Evolutionary conservation across 2,329 filamentous ascomycete species (phyloP).

Genomic region (Pseudofabraea citricarpa): DNA sequence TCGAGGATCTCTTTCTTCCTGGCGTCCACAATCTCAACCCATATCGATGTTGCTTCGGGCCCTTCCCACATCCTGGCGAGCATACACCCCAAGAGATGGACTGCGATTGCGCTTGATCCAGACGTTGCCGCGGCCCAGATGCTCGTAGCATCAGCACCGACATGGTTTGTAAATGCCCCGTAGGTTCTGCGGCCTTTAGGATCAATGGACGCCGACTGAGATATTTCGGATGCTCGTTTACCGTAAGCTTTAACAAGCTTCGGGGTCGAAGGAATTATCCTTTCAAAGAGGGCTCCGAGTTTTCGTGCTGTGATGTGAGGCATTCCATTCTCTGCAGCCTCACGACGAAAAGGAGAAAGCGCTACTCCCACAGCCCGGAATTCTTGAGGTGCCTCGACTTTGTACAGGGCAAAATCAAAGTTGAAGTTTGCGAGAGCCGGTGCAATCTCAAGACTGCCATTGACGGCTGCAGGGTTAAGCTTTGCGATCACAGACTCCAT

Average conservation of each 20-base stretch:
- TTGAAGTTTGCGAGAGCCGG: slow-evolving; percentile 19
- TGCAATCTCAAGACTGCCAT: no score
- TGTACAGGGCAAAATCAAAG: slow-evolving; percentile 37
- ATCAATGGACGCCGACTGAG: neutral
- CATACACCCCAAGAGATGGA: slow-evolving; percentile 29
- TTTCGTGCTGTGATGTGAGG: slow-evolving; percentile 31
- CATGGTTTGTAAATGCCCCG: slow-evolving; percentile 15
- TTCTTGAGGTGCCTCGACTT: slow-evolving; percentile 33
- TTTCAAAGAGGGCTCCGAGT: slow-evolving; percentile 34
- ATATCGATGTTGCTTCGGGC: slow-evolving; percentile 26
- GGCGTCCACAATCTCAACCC: slow-evolving; percentile 23
- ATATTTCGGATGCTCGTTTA: slow-evolving; percentile 1
- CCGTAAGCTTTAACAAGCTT: slow-evolving; percentile 12
- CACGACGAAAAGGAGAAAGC: slow-evolving; percentile 25
- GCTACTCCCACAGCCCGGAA: slow-evolving; percentile 25
- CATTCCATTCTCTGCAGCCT: slow-evolving; percentile 32
- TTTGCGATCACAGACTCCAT: no score
- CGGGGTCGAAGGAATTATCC: slow-evolving; percentile 22
- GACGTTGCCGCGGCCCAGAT: slow-evolving; percentile 35
- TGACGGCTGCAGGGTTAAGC: no score
- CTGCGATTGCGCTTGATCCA: slow-evolving; percentile 18
- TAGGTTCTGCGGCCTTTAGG: slow-evolving; percentile 9
- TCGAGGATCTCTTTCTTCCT: neutral
- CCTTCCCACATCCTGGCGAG: slow-evolving; percentile 22
- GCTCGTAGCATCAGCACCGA: slow-evolving; percentile 27